Evolutionary conservation across 352 stramenopile genomes (phyloP).

Genomic region (Phytophthora aleatoria): DNA sequence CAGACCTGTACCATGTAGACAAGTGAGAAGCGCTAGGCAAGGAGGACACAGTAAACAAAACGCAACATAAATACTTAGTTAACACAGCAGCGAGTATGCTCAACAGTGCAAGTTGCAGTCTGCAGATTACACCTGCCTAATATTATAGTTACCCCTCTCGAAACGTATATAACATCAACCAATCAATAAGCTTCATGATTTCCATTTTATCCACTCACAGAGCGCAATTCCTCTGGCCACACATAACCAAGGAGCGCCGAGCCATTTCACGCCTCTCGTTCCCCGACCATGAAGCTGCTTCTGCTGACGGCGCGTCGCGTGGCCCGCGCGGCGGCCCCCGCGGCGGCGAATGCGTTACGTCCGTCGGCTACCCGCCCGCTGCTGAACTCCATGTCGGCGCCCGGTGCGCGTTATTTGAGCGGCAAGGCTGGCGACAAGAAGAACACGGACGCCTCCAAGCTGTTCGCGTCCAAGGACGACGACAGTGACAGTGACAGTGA

Average conservation of each 20-base stretch:
- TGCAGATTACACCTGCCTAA: too few species aligned
- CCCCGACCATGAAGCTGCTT: constrained; percentile 55
- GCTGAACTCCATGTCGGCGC: constrained; percentile 10
- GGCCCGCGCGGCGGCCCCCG: constrained; percentile 23
- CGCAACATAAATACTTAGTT: constrained; percentile 20
- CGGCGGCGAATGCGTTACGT: constrained; percentile 13
- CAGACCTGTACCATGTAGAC: constrained; percentile 33
- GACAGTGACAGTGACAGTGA: constrained; percentile 22
- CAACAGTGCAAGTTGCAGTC: too few species aligned
- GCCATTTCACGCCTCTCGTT: constrained; percentile 39
- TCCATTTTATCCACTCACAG: constrained; percentile 22
- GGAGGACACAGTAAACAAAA: constrained; percentile 1
- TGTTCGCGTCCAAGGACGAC: constrained; percentile 27
- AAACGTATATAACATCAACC: too few species aligned
- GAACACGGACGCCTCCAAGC: constrained; percentile 30
- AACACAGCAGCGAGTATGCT: constrained; percentile 8
- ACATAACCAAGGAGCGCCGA: constrained; percentile 20
- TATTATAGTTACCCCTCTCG: too few species aligned
- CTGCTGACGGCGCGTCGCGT: constrained; percentile 39
- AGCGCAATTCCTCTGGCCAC: constrained; percentile 10
- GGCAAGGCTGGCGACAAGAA: constrained; percentile 20
- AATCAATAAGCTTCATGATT: background rate
- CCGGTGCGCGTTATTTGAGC: constrained; percentile 29
- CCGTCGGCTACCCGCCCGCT: constrained; percentile 11
- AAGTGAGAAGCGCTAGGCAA: constrained; percentile 15